Percentiles rank a stretch among this genome's conserved stretches.
Evolutionary conservation across 2,329 filamentous ascomycete genomes (phyloP).

Genomic region (Trichocomaceae sp.): DNA sequence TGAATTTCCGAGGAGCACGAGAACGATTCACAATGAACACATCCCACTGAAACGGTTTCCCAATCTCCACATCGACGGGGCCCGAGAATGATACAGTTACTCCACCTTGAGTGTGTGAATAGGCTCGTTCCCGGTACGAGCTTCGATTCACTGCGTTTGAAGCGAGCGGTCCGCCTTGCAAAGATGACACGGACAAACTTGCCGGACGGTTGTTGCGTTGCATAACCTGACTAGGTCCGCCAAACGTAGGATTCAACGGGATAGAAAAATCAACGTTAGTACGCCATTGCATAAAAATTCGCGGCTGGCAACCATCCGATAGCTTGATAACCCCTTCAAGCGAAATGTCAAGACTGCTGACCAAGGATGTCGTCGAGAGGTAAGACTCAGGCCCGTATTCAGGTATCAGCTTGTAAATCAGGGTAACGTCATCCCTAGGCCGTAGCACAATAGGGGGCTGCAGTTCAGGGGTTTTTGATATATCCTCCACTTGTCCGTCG

Average conservation of each 20-base stretch:
- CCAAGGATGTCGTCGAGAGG: conserved; percentile 31
- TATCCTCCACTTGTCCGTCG: conserved; percentile 42
- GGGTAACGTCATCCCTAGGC: conserved; percentile 51
- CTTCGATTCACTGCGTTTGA: conserved; percentile 23
- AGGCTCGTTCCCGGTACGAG: conserved; percentile 33
- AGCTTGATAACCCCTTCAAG: conserved; percentile 39
- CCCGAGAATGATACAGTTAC: conserved; percentile 53
- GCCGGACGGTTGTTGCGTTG: conserved; percentile 41
- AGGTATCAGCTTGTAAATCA: conserved; percentile 49
- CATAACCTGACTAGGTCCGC: conserved; percentile 40
- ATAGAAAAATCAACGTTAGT: conserved; percentile 45
- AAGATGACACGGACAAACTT: conserved; percentile 33
- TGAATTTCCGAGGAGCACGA: conserved; percentile 47
- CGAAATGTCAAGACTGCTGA: conserved; percentile 42
- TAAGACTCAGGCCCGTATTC: conserved; percentile 31
- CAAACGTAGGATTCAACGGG: conserved; percentile 42
- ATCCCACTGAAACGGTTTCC: conserved; percentile 49
- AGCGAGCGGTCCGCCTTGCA: conserved; percentile 17
- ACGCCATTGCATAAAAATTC: conserved; percentile 44
- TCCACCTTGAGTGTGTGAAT: conserved; percentile 37
- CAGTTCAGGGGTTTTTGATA: conserved; percentile 32
- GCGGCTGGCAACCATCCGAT: conserved; percentile 36
- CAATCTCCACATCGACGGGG: conserved; percentile 44
- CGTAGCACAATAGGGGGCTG: conserved; percentile 37
- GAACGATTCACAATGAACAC: conserved; percentile 57